These are phyloP conservation scores for Fonsecaea pedrosoi DNA, from an alignment of 2,329 filamentous ascomycete genomes.

Conservation along the genomic window DNA sequence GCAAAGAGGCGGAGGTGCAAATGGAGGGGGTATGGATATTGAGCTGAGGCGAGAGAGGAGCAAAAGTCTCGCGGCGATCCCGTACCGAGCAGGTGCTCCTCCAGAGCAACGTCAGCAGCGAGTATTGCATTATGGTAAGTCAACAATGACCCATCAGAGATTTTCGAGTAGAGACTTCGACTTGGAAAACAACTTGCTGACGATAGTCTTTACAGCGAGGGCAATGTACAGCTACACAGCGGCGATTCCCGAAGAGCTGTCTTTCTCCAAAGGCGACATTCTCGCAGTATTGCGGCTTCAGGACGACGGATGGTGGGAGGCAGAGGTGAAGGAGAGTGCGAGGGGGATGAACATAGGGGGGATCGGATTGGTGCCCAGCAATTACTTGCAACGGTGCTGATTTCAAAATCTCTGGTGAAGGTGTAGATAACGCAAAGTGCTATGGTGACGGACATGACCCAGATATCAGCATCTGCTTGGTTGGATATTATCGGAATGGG, in stretches of 20 bases:
- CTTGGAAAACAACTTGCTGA: conserved; percentile 3
- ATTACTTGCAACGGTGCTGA: conserved; percentile 68
- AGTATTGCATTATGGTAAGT: conserved; percentile 95
- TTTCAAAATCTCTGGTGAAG: too few relatives aligned
- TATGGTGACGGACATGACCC: neutral
- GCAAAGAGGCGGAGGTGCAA: conserved; percentile 50
- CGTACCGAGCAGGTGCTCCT: conserved; percentile 44
- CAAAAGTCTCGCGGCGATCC: conserved; percentile 77
- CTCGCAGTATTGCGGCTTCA: conserved; percentile 87
- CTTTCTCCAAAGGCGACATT: conserved; percentile 90
- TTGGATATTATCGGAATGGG: neutral
- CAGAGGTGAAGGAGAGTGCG: conserved; percentile 75
- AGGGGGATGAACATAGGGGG: conserved; percentile 57
- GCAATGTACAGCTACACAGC: conserved; percentile 94
- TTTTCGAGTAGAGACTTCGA: conserved; percentile 3
- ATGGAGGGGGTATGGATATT: conserved; percentile 38
- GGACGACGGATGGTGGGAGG: conserved; percentile 99
- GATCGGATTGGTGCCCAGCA: conserved; percentile 69
- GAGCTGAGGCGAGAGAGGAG: conserved; percentile 62
- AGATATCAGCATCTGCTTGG: neutral
- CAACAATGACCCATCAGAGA: conserved; percentile 54
- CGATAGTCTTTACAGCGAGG: conserved; percentile 66
- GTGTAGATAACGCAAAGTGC: too few relatives aligned
- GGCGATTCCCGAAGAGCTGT: conserved; percentile 92
- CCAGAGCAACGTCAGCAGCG: conserved; percentile 15